A percentile compares a stretch with the other conserved stretches of the same genome.
Evolutionary conservation across 352 stramenopile species (phyloP).

Genomic region (Phytophthora nicotianae): DNA sequence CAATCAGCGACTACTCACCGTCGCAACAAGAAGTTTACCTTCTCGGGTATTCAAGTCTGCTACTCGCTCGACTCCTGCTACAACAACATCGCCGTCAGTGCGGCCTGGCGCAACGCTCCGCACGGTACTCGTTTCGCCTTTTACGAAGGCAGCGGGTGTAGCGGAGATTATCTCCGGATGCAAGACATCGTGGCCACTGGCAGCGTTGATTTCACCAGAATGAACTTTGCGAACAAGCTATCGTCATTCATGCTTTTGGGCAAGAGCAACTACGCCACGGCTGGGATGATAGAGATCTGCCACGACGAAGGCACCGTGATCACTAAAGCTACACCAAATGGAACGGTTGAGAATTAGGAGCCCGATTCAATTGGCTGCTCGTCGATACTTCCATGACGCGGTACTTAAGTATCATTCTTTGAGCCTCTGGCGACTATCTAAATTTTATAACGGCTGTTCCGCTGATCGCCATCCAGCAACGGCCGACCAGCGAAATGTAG

Average conservation of each 20-base stretch:
- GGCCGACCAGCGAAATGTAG: too few species aligned
- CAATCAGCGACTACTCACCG: constrained; percentile 1
- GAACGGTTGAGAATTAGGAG: background rate
- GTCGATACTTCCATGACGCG: too few species aligned
- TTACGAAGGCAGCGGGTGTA: constrained; percentile 15
- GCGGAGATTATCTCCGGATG: background rate
- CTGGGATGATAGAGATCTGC: constrained; percentile 16
- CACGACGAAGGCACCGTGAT: constrained; percentile 5
- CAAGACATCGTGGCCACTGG: constrained; percentile 1
- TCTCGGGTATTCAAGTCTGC: constrained; percentile 17
- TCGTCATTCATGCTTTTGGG: constrained; percentile 23
- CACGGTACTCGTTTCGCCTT: constrained; percentile 10
- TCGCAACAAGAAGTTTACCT: constrained; percentile 21
- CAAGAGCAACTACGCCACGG: constrained; percentile 4
- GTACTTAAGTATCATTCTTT: too few species aligned
- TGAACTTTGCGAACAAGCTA: constrained; percentile 18
- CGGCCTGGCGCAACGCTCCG: constrained; percentile 6
- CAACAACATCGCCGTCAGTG: constrained; percentile 16
- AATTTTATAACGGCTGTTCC: too few species aligned
- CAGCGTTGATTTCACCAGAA: constrained; percentile 12
- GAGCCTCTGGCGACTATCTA: too few species aligned
- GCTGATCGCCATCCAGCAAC: too few species aligned
- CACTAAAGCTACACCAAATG: background rate
- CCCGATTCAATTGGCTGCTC: too few species aligned
- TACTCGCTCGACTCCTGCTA: constrained; percentile 27